phyloP scores from a whole-genome alignment of 768 basidiomycete species.

The Tylopilus sp. region DNA sequence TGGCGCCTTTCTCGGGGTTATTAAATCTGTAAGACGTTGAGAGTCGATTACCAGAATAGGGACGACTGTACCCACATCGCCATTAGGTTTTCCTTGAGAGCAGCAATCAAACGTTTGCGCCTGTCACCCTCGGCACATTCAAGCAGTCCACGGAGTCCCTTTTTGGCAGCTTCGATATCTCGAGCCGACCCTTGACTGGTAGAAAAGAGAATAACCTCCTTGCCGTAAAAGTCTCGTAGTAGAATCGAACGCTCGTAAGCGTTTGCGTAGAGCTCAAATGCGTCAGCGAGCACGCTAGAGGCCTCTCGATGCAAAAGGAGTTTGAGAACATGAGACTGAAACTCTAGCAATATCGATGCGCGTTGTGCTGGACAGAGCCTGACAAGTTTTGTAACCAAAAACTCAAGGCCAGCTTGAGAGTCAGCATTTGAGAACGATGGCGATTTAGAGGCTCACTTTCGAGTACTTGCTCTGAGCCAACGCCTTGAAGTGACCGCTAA shows the following conservation, averaged over 20 bases:
- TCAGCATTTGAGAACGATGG: background rate
- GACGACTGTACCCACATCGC: conserved; percentile 55
- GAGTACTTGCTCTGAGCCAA: conserved; percentile 88
- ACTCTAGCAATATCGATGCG: conserved; percentile 70
- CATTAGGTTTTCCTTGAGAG: conserved; percentile 70
- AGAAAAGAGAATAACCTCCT: conserved; percentile 75
- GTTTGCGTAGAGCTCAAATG: conserved; percentile 85
- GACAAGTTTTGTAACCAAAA: conserved; percentile 77
- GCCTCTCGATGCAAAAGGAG: conserved; percentile 85
- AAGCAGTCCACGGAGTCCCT: conserved; percentile 65
- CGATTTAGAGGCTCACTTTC: conserved; percentile 49
- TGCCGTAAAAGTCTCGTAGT: conserved; percentile 86
- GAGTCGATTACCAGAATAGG: background rate
- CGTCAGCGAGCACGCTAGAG: conserved; percentile 77
- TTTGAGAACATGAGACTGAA: conserved; percentile 70
- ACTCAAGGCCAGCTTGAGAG: conserved; percentile 39
- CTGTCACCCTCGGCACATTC: conserved; percentile 62
- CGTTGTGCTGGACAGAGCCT: conserved; percentile 73
- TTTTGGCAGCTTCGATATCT: conserved; percentile 62
- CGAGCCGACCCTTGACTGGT: conserved; percentile 51
- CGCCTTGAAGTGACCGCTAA: conserved; percentile 75
- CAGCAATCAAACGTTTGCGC: conserved; percentile 59
- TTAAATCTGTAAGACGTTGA: conserved; percentile 61
- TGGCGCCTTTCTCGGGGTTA: conserved; percentile 85
- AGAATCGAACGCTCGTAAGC: conserved; percentile 80